Base-by-base conservation (phyloP, 2,329 filamentous ascomycete genomes). In the Bipolaris sorokiniana region DNA sequence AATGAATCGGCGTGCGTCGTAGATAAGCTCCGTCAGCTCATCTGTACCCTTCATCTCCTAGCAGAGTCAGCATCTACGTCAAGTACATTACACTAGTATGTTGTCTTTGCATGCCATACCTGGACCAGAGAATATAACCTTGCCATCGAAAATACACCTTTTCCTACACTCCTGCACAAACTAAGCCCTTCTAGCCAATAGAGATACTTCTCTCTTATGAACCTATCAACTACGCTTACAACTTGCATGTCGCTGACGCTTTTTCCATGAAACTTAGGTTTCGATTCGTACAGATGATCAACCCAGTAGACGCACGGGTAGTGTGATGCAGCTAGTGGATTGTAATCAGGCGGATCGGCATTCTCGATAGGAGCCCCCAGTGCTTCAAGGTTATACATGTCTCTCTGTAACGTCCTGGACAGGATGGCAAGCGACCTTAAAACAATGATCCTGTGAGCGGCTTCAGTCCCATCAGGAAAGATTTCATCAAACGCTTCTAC, bases 251-350 rank as follows among this genome's bases (percentile, higher is more conserved):
- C n/a, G 56, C 50, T 16, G 42, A 26, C 36, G 37, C 44, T 33
- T 33, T 13, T 33, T 7, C 13, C 31, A 3, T 10, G 13, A 33
- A 13, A 50, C 37, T 40, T n/a, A 37, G 48, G 20, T 36, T 50
- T 53, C 34, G 7, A 60, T 33, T 60, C 65, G 52, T 48, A 68
- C 18, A 77, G 56, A 60, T 77, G 74, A 38, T 72, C 63, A 33
- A 70, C 57, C 76, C 75, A 78, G 57, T 73, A 73, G 38, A 75
- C 51, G 56, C 71, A 76, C 11, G 72, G 65, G 45, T 67, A 23
- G 22, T 6, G 22, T 5, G 22, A 68, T 48, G 51, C 44, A 23
- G 48, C 31, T 33, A 42, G 42, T 28, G 41, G 26, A 16, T 42
- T 33, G 23, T 11, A 9, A n/a, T 45, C 44, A 26, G 23, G n/a